These are phyloP conservation scores for Silene noctiflora DNA, from an alignment of 179 eudicot genomes.

Conservation along the genomic window DNA sequence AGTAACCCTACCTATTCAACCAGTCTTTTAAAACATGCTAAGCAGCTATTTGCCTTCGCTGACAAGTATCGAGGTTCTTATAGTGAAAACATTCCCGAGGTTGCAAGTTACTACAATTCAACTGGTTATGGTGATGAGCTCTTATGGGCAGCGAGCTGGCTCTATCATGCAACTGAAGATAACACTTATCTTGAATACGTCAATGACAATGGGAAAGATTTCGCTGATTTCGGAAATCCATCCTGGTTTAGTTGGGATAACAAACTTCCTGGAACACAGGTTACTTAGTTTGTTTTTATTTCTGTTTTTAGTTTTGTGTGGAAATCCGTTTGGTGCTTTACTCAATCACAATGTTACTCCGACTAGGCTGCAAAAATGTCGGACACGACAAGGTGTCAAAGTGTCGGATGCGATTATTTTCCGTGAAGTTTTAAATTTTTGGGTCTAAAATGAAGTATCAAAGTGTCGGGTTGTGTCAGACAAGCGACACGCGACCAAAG, in stretches of 20 bases:
- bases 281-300: constrained; percentile 19
- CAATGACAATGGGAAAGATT: constrained; percentile 62
- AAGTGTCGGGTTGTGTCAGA: too few relatives aligned
- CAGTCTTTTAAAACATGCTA: constrained; percentile 67
- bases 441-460: too few relatives aligned
- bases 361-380: too few relatives aligned
- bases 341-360: too few relatives aligned
- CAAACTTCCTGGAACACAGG: constrained; percentile 90
- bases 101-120: constrained; percentile 75
- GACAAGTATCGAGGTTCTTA: constrained; percentile 64
- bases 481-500: too few relatives aligned
- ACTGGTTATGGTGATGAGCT: constrained; percentile 96
- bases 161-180: constrained; percentile 89
- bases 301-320: background rate
- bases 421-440: too few relatives aligned
- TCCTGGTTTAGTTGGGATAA: constrained; percentile 99
- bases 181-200: constrained; percentile 54
- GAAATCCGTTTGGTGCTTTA: background rate
- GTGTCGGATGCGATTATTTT: too few relatives aligned
- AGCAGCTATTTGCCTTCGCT: constrained; percentile 74
- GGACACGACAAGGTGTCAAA: too few relatives aligned
- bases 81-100: constrained; percentile 69
- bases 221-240: constrained; percentile 68
- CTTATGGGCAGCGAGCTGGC: constrained; percentile 97
- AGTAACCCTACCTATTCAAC: constrained; percentile 54